Conservation (phyloP, 345 rosid species). For the Linum tenue region DNA sequence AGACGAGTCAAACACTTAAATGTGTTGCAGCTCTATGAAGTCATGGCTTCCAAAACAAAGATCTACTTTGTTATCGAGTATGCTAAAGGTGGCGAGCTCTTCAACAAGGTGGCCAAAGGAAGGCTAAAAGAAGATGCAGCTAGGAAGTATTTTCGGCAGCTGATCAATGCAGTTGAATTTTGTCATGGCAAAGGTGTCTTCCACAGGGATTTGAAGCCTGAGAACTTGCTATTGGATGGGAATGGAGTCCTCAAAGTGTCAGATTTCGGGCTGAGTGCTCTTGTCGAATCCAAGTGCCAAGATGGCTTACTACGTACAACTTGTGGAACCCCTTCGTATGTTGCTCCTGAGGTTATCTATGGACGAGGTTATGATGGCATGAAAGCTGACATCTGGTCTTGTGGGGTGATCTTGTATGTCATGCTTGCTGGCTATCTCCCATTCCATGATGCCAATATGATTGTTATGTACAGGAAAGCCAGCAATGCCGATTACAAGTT, state of each 20-base stretch:
- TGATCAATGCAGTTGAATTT: not conserved
- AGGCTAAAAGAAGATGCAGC: not conserved
- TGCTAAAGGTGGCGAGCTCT: not conserved
- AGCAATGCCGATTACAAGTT: not conserved
- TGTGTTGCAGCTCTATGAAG: not conserved
- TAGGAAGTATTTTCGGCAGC: not conserved
- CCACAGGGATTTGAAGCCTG: not conserved
- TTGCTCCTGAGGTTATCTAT: not conserved
- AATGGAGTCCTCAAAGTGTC: not conserved
- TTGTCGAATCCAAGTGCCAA: not conserved
- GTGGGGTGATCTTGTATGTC: not conserved
- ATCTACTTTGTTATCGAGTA: not conserved
- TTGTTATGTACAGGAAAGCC: not conserved
- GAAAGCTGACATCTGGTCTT: not conserved
- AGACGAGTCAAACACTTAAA: conserved; percentile 16
- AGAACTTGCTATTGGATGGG: not conserved
- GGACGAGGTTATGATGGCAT: not conserved
- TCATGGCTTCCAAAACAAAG: not conserved
- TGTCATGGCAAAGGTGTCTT: not conserved
- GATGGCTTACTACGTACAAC: not conserved
- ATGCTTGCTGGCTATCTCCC: not conserved
- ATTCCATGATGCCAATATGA: not conserved
- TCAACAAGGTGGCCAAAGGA: not conserved
- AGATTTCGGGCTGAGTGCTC: not conserved
- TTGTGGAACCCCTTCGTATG: not conserved